Evolutionary conservation across 371 early-diverging fungal species (phyloP), one percentile per base, ranked within the genome.

Genomic region (Mortierella sp.): DNA sequence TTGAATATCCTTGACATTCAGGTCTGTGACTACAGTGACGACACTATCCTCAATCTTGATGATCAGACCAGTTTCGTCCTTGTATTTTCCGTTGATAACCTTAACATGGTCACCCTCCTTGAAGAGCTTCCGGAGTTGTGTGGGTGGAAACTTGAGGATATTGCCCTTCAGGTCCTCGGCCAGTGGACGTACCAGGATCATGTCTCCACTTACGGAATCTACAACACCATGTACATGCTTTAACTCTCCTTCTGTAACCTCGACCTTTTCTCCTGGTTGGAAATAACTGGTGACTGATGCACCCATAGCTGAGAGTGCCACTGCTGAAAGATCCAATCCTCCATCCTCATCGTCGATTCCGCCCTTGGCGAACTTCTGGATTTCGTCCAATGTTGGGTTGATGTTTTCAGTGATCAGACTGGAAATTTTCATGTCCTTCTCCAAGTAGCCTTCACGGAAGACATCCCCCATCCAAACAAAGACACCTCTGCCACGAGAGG

Each of bases 321-420:
- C 83, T n/a, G 89, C 89, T 61, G 87, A 86, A 58, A 83, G 77
- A 59, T 76, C 76, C 75, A 82, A 59, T 50, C 84, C 77, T 59
- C 90, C 92, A 43, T 85, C 89, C 48, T 87, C 90, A 8, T 89
- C 80, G 13, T 91, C 91, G 45, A 88, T 89, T 19, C 87, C 90
- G 15, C 89, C 88, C n/a, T 77, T 75, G 33, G 92, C 90, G 77
- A 97, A 96, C 71, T 86, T 83, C n/a, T 94, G 91, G 61, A 97
- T 94, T 83, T 99, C 99, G 66, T 97, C 98, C 72, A 98, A 86
- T 4, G 97, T 95, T 10, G 98, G 97, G 66, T 92, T 94, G 21
- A 97, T 93, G 78, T 92, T 89, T 19, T 94, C 94, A 9, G 90
- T 85, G 69, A 87, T 84, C 59, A 99, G 72, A 7, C 91, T 89